phyloP scores from a whole-genome alignment of 768 basidiomycete genomes.

The Phlebiopsis gigantea region DNA sequence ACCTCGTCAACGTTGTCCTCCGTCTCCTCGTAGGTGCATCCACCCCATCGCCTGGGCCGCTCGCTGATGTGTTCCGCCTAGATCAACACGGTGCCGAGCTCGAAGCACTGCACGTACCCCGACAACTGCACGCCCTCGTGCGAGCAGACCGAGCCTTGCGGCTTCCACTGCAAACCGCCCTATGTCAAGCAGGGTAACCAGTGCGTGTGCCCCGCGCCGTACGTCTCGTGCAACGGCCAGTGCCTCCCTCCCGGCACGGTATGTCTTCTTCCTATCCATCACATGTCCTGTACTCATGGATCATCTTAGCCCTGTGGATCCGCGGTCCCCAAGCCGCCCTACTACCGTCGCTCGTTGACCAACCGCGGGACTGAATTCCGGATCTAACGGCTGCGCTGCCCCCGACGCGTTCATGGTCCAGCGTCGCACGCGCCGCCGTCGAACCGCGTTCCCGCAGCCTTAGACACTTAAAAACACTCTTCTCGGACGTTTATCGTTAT shows the following conservation, averaged over 20 bases:
- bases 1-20: conserved; percentile 9
- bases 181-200: conserved; percentile 24
- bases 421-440: too few species aligned
- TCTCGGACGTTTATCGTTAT: too few species aligned
- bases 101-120: conserved; percentile 29
- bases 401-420: too few species aligned
- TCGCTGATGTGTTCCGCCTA: conserved; percentile 20
- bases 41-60: neutral
- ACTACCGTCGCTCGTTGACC: neutral
- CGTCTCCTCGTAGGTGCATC: conserved; percentile 21
- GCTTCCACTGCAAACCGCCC: conserved; percentile 28
- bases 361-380: too few species aligned
- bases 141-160: conserved; percentile 29
- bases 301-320: conserved; percentile 36
- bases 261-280: neutral
- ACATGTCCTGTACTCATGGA: neutral
- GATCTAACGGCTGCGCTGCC: too few species aligned
- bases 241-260: conserved; percentile 22
- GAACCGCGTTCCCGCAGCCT: too few species aligned
- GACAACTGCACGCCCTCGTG: conserved; percentile 29
- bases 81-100: conserved; percentile 29
- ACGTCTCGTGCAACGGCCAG: conserved; percentile 35
- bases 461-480: too few species aligned
- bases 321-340: conserved; percentile 23
- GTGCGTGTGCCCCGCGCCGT: conserved; percentile 34